Conservation (phyloP, 148 eudicot genomes). For the Rhododendron henanense region DNA sequence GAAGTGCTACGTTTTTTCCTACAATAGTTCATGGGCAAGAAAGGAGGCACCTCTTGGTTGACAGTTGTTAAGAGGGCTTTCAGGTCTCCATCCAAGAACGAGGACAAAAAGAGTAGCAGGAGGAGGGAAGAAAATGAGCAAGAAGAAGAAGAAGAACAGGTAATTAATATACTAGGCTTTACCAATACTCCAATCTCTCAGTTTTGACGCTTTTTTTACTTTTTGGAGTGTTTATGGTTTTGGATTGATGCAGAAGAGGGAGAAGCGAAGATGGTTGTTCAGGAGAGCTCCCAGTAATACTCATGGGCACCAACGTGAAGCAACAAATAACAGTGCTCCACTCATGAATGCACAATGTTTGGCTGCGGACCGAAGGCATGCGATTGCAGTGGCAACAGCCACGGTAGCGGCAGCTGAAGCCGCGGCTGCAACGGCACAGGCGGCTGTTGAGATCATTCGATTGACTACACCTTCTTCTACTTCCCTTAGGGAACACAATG, state of each 20-base stretch:
- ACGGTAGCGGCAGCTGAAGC: slow-evolving; percentile 52
- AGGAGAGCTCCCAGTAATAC: slow-evolving; percentile 31
- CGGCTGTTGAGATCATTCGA: slow-evolving; percentile 54
- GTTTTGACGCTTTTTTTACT: background rate
- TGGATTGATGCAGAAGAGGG: slow-evolving; percentile 41
- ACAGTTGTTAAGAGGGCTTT: slow-evolving; percentile 71
- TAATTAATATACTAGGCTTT: background rate
- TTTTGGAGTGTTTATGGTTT: background rate
- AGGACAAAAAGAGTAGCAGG: slow-evolving; percentile 37
- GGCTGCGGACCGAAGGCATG: slow-evolving; percentile 32
- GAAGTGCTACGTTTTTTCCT: background rate
- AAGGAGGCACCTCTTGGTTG: slow-evolving; percentile 63
- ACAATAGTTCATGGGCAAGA: slow-evolving; percentile 45
- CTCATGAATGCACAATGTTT: background rate
- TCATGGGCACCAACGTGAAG: slow-evolving; percentile 23
- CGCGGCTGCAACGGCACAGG: slow-evolving; percentile 48
- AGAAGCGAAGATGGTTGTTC: slow-evolving; percentile 72
- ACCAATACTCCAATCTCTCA: background rate
- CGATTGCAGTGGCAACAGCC: slow-evolving; percentile 51
- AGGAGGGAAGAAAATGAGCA: slow-evolving; percentile 38
- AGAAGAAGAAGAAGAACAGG: slow-evolving; percentile 51
- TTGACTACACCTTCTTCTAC: slow-evolving; percentile 20
- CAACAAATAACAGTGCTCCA: background rate
- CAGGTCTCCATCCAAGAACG: slow-evolving; percentile 55
- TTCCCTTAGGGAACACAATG: slow-evolving; percentile 42